Evolutionary conservation across 2,329 filamentous ascomycete genomes (phyloP).

Genomic region (Aspergillus quadrilineatus): DNA sequence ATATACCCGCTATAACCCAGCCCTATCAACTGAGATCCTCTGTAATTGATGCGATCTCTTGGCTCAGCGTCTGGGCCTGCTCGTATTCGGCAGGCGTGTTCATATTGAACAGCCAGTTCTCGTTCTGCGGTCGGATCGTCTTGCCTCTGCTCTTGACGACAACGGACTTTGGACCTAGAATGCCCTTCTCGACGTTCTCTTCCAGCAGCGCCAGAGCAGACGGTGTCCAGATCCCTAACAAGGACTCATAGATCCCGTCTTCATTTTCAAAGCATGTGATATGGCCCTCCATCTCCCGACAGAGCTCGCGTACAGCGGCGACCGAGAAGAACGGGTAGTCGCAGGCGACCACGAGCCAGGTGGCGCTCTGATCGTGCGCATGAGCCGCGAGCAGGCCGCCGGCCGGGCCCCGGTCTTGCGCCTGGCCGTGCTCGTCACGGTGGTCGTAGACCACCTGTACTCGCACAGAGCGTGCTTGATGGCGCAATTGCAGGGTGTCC

Average conservation of each 20-base stretch:
- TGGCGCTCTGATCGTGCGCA: constrained; percentile 20
- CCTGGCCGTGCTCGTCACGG: background rate
- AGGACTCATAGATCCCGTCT: constrained; percentile 33
- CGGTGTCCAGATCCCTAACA: constrained; percentile 39
- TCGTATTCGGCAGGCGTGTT: constrained; percentile 45
- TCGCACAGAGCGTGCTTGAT: background rate
- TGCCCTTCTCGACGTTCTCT: constrained; percentile 18
- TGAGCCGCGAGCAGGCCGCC: constrained; percentile 35
- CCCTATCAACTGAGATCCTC: background rate
- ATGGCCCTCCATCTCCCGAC: constrained; percentile 21
- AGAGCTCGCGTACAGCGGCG: constrained; percentile 28
- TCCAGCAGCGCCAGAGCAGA: constrained; percentile 28
- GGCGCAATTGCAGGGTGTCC: background rate
- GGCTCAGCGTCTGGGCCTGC: constrained; percentile 33
- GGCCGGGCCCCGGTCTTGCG: constrained; percentile 23
- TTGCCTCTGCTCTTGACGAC: constrained; percentile 20
- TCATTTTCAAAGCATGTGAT: constrained; percentile 38
- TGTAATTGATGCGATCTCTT: constrained; percentile 20
- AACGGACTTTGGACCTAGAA: constrained; percentile 18
- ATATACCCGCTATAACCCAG: constrained; percentile 6
- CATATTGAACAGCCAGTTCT: constrained; percentile 24
- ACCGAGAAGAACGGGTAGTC: constrained; percentile 35
- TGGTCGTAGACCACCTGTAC: constrained; percentile 4
- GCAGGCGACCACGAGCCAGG: constrained; percentile 36
- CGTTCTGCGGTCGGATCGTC: constrained; percentile 10